Percentiles rank a stretch among this genome's conserved stretches.
Conservation (phyloP, 202 grass and related monocot species). For the Panicum virgatum region DNA sequence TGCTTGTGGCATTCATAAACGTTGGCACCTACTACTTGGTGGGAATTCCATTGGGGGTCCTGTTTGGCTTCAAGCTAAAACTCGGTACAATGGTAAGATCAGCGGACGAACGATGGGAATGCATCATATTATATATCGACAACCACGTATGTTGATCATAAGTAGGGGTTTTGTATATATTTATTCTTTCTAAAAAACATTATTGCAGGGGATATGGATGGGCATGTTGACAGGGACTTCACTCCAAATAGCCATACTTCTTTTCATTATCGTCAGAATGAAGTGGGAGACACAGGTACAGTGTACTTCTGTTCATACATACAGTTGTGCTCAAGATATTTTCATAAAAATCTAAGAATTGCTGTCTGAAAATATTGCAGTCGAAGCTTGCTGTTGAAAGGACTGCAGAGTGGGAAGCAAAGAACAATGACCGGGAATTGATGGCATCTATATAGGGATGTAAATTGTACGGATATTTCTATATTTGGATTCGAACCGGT, state of each 20-base stretch:
- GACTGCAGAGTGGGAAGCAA: too few relatives aligned
- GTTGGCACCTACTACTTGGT: slow-evolving; percentile 72
- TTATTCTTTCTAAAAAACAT: neutral
- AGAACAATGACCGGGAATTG: too few relatives aligned
- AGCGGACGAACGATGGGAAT: too few relatives aligned
- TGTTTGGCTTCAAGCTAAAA: slow-evolving; percentile 72
- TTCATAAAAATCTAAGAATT: too few relatives aligned
- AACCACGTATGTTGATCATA: neutral
- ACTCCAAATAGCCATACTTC: slow-evolving; percentile 67
- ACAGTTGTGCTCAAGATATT: too few relatives aligned
- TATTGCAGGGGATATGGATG: slow-evolving; percentile 78
- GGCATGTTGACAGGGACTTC: slow-evolving; percentile 75
- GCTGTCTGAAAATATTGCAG: too few relatives aligned
- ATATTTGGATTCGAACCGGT: too few relatives aligned
- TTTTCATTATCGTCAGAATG: slow-evolving; percentile 61
- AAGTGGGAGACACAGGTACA: slow-evolving; percentile 82
- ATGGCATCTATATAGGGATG: too few relatives aligned
- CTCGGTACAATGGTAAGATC: slow-evolving; percentile 52
- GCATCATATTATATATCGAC: neutral
- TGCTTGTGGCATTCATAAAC: slow-evolving; percentile 66
- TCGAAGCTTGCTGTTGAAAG: too few relatives aligned
- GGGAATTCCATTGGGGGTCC: slow-evolving; percentile 65
- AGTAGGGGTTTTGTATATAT: neutral
- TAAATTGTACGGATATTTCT: too few relatives aligned
- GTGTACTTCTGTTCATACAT: too few relatives aligned